Evolutionary conservation across 108 stramenopile species (phyloP), one percentile per base, ranked within the genome.

Genomic region (Aurantiochytrium sp.): DNA sequence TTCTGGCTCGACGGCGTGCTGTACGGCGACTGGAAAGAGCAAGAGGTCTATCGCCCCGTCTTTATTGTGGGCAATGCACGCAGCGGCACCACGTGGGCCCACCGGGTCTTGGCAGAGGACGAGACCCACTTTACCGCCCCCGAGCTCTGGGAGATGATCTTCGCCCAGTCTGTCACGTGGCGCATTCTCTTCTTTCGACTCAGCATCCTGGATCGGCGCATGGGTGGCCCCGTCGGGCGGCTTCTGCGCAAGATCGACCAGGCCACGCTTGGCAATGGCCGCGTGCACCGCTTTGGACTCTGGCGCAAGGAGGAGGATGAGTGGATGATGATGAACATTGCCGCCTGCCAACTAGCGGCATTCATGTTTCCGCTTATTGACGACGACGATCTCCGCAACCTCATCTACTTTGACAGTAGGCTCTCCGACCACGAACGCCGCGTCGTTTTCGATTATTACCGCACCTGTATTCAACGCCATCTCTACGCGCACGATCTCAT

Each of bases 311-410:
- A 90, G 87, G 90, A 90, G 64, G 90, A 90, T 4, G 90, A 90
- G 23, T 90, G 90, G 90, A 16, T 90, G 35, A 90, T 90, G 90
- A 60, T 88, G 45, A 72, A 90, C 76, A 88, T 90, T 49, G 55
- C 73, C 21, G 45, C 53, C 19, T 53, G 45, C 18, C 90, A 90
- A 29, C 60, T 90, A 8, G 5, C 53, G 19, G 14, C 58, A 6
- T 49, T 90, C 43, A n/a, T 90, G 35, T 88, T 90, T n/a, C 90
- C 90, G 5, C 55, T 89, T 25, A 89, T 53, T 42, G 64, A 69
- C 35, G 59, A 76, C 43, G 0, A 35, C 35, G 88, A 89, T 89
- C 28, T 73, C 69, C 72, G 29, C 10, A 8, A 25, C 42, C 60
- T 55, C 42, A 83, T 57, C 42, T 69, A 35, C 29, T 71, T 64